phyloP scores from a whole-genome alignment of 2,329 filamentous ascomycete genomes.

The Pseudocercospora musae region DNA sequence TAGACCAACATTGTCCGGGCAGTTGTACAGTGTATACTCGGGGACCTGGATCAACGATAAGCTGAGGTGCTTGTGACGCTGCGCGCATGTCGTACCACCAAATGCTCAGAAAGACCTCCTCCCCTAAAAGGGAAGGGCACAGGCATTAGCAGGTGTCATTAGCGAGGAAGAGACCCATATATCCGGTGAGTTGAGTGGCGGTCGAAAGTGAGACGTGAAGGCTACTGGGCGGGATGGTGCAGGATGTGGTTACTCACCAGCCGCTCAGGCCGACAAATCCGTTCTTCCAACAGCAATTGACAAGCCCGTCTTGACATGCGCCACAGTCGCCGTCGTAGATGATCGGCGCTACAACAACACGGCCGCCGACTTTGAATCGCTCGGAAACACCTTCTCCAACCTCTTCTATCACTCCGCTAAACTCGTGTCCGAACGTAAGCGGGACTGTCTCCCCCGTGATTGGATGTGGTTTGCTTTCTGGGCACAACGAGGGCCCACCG shows the following conservation, averaged over 20 bases:
- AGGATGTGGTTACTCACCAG: too few relatives aligned
- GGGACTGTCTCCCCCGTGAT: constrained; percentile 53
- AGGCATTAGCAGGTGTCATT: too few relatives aligned
- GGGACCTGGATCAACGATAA: constrained; percentile 35
- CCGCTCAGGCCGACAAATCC: constrained; percentile 54
- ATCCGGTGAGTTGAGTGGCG: too few relatives aligned
- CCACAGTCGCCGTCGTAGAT: constrained; percentile 54
- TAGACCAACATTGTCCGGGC: constrained; percentile 52
- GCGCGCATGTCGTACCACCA: constrained; percentile 46
- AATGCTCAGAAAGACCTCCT: constrained; percentile 51
- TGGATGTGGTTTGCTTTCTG: constrained; percentile 50
- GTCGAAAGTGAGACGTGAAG: too few relatives aligned
- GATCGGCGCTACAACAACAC: constrained; percentile 47
- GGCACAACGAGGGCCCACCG: constrained; percentile 41
- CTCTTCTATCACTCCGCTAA: constrained; percentile 52
- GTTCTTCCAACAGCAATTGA: constrained; percentile 55
- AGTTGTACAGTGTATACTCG: constrained; percentile 43
- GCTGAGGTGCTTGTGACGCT: neutral
- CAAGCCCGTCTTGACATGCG: constrained; percentile 50
- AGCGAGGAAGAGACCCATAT: too few relatives aligned
- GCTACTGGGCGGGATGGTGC: too few relatives aligned
- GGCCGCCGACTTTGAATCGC: constrained; percentile 46
- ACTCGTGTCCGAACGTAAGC: constrained; percentile 55
- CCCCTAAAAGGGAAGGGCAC: too few relatives aligned
- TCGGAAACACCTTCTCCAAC: constrained; percentile 49